phyloP scores from a whole-genome alignment of 2,329 filamentous ascomycete species.

The Colletotrichum sp. region DNA sequence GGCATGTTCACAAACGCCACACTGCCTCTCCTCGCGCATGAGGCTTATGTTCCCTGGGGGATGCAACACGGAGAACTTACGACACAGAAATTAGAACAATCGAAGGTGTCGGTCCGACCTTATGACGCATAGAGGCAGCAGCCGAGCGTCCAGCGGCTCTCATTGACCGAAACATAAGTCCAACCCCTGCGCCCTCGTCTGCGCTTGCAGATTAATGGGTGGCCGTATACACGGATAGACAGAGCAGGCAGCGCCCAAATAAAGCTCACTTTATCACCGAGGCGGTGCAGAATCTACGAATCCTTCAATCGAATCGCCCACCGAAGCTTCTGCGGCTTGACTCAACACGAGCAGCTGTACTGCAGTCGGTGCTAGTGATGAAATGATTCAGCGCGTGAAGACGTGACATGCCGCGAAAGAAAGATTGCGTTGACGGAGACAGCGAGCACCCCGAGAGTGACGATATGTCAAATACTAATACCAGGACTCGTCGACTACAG shows the following conservation, averaged over 20 bases:
- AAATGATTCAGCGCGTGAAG: not conserved
- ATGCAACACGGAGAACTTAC: not conserved
- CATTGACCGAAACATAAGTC: not conserved
- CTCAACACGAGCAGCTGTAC: not conserved
- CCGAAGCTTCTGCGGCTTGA: not conserved
- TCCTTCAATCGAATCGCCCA: not conserved
- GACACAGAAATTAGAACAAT: not conserved
- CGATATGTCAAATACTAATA: no score
- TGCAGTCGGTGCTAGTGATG: not conserved
- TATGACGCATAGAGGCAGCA: not conserved
- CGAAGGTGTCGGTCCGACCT: not conserved
- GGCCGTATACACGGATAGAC: not conserved
- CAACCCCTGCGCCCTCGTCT: not conserved
- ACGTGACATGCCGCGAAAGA: not conserved
- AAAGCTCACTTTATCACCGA: not conserved
- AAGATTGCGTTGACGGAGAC: not conserved
- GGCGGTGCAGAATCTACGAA: fast-evolving
- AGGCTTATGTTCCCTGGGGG: not conserved
- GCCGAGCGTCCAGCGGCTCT: not conserved
- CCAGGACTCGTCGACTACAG: not conserved
- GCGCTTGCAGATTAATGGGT: not conserved
- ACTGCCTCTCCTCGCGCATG: not conserved
- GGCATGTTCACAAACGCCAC: not conserved
- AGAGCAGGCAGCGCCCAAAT: not conserved
- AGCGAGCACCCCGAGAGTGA: not conserved